Base-by-base conservation (phyloP, 768 basidiomycete species). In the Cystobasidium ongulense region DNA sequence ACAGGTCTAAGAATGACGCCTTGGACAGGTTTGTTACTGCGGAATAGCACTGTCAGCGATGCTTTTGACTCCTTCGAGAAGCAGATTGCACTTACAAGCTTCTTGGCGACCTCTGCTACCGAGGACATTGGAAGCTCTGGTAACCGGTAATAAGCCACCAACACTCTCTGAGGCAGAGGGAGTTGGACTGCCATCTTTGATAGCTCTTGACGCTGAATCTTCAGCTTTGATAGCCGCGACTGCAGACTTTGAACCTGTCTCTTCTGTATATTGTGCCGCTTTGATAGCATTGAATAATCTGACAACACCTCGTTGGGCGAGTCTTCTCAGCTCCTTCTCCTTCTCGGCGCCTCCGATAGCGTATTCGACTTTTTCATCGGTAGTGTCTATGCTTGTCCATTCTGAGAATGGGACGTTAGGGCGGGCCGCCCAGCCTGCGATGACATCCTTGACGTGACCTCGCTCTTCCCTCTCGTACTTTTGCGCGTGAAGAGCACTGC, bases 301-400 rank as follows among this genome's bases (percentile, higher is more conserved):
- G 29, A 79, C 79, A 50, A 77, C 79, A 53, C 79, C 79, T 33
- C 75, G 70, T 75, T 79, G 79, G 27, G 79, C 79, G n/a, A 79
- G 38, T 62, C 77, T 78, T 52, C 78, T 39, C 62, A 79, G 46
- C n/a, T 75, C 67, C 75, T 79, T 79, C 73, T 79, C 79, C 33
- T 76, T 72, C 68, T 79, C 77, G 10, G 79, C 78, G 5, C 77
- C 77, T 35, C 75, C 75, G 17, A 52, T n/a, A 23, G 33, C 41
- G 31, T 29, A 36, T 52, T 75, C 75, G 25, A 54, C 36, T 25
- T 33, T 50, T 4, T n/a, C 65, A 18, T 52, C 15, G 74, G 75
- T 43, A 8, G 10, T 35, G 25, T 64, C 63, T 27, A 64, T 21
- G 33, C 36, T 71, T 0, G 38, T 75, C 79, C 79, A 79, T 54